Conservation (phyloP, 148 eudicot species). For the Camellia lanceoleosa region DNA sequence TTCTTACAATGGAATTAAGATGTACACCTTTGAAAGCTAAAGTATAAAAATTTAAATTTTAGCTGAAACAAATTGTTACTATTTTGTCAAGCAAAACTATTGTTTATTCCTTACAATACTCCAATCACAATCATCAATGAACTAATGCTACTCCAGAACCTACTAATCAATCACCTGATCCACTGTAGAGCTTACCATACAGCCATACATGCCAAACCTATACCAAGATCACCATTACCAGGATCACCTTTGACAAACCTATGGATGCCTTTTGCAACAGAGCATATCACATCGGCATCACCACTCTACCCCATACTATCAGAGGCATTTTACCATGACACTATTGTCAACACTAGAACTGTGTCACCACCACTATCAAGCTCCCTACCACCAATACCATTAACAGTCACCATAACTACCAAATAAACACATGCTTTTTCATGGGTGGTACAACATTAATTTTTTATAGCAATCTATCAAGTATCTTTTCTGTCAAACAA, state of each 20-base stretch:
- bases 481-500: not conserved
- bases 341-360: not conserved
- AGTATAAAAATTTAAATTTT: not conserved
- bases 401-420: not conserved
- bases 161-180: not conserved
- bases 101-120: not conserved
- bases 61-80: not conserved
- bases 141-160: not conserved
- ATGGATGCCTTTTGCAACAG: not conserved
- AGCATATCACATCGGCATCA: not conserved
- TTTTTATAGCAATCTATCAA: not conserved
- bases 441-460: not conserved
- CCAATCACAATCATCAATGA: not conserved
- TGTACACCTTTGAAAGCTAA: not conserved
- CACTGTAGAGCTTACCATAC: not conserved
- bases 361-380: not conserved
- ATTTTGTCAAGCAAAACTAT: not conserved
- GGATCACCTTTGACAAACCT: not conserved
- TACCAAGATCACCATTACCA: not conserved
- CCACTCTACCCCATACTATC: not conserved
- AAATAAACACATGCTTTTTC: not conserved
- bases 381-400: not conserved
- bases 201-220: too few relatives aligned
- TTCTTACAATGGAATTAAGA: not conserved
- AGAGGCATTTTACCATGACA: not conserved